These are phyloP conservation scores for Mycosarcoma mackinlayi DNA, from an alignment of 1,284 basidiomycete species.

Conservation along the genomic window DNA sequence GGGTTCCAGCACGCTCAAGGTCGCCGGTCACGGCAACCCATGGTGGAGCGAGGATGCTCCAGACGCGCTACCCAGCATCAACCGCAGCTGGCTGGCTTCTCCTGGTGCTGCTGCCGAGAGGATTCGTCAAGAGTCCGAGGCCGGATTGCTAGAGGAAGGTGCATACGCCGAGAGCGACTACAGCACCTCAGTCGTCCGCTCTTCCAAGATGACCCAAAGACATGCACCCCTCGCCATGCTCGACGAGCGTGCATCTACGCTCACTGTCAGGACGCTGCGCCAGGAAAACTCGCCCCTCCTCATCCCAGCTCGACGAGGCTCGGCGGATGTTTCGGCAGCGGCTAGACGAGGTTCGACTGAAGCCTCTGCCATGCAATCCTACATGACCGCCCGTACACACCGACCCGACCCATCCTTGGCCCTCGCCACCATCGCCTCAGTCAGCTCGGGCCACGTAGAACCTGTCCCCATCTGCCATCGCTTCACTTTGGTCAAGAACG, in stretches of 20 bases:
- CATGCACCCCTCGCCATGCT: constrained; percentile 48
- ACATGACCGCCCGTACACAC: constrained; percentile 56
- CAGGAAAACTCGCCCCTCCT: constrained; percentile 41
- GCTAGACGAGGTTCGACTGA: constrained; percentile 33
- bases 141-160: constrained; percentile 33
- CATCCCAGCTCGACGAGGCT: constrained; percentile 40
- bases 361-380: constrained; percentile 40
- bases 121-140: constrained; percentile 46
- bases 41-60: constrained; percentile 61
- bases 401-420: constrained; percentile 50
- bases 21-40: constrained; percentile 61
- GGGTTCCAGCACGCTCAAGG: constrained; percentile 57
- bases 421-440: constrained; percentile 56
- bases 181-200: constrained; percentile 62
- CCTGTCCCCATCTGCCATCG: constrained; percentile 55
- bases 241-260: constrained; percentile 39
- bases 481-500: constrained; percentile 65
- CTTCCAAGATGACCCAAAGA: constrained; percentile 47
- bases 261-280: constrained; percentile 44
- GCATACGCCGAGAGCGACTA: constrained; percentile 55
- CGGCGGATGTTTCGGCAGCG: constrained; percentile 26
- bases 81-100: constrained; percentile 50
- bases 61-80: constrained; percentile 53
- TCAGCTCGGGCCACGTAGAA: constrained; percentile 29
- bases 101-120: constrained; percentile 38